These are phyloP conservation scores for Sanghuangporus weigelae DNA, from an alignment of 1,284 basidiomycete genomes.

Conservation along the genomic window DNA sequence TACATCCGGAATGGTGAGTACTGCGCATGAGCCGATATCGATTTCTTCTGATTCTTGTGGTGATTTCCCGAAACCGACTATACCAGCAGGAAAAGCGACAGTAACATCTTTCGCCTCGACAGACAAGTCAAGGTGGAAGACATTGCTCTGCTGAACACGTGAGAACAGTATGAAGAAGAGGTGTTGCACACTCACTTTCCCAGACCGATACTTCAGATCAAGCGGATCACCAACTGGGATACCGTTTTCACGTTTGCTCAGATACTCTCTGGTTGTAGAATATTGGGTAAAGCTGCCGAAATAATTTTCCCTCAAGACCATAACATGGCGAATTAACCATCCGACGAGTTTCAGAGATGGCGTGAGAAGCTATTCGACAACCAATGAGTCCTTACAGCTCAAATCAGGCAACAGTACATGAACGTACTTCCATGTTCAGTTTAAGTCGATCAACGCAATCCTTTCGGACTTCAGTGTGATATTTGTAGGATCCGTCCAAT, in stretches of 20 bases:
- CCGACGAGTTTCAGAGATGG: constrained; percentile 68
- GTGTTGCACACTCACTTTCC: constrained; percentile 45
- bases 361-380: constrained; percentile 29
- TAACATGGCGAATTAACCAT: constrained; percentile 82
- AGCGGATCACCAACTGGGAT: constrained; percentile 76
- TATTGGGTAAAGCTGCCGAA: constrained; percentile 91
- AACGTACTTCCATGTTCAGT: constrained; percentile 58
- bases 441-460: constrained; percentile 77
- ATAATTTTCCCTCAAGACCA: constrained; percentile 88
- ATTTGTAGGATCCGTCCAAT: constrained; percentile 71
- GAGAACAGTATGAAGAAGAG: constrained; percentile 5
- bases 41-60: constrained; percentile 24
- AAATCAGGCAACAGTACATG: neutral
- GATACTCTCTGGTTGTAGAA: constrained; percentile 78
- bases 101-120: constrained; percentile 50
- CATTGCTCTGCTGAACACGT: constrained; percentile 55
- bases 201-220: constrained; percentile 69
- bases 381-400: neutral
- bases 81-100: constrained; percentile 66
- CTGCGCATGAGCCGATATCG: constrained; percentile 49
- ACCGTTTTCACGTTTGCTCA: constrained; percentile 58
- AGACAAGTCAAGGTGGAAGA: constrained; percentile 69
- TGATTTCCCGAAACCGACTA: constrained; percentile 61
- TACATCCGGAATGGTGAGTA: constrained; percentile 59
- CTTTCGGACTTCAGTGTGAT: constrained; percentile 58